Evolutionary conservation across 768 basidiomycete genomes (phyloP).

Genomic region (Tricholoma sp.): DNA sequence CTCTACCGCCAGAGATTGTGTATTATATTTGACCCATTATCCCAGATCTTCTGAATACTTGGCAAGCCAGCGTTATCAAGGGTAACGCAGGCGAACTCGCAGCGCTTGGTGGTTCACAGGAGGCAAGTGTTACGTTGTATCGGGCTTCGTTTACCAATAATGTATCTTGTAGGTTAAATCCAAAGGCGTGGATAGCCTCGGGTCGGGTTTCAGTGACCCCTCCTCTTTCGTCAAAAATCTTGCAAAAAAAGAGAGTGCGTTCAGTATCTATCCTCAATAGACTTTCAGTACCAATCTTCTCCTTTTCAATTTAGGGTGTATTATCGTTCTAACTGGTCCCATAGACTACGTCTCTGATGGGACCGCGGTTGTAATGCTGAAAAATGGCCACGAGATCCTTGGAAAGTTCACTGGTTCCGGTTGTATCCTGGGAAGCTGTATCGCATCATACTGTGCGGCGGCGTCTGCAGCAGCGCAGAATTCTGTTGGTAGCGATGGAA

Average conservation of each 20-base stretch:
- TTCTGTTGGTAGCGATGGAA: constrained; percentile 26
- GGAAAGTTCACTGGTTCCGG: constrained; percentile 87
- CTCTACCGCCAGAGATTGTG: neutral
- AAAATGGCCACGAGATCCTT: constrained; percentile 72
- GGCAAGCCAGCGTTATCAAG: constrained; percentile 90
- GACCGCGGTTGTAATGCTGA: constrained; percentile 53
- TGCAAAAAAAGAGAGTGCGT: constrained; percentile 71
- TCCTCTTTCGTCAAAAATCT: constrained; percentile 61
- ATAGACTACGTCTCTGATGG: constrained; percentile 88
- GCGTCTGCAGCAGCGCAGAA: constrained; percentile 39
- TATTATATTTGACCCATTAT: neutral
- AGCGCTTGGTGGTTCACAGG: constrained; percentile 65
- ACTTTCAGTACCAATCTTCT: neutral
- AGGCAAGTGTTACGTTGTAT: constrained; percentile 38
- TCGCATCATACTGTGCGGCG: constrained; percentile 79
- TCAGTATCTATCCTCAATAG: neutral
- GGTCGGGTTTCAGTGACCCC: constrained; percentile 74
- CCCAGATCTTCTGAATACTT: constrained; percentile 62
- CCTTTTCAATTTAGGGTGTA: constrained; percentile 47
- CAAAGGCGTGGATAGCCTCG: constrained; percentile 84
- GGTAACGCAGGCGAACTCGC: constrained; percentile 91
- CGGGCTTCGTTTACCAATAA: neutral
- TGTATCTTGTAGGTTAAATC: constrained; percentile 48
- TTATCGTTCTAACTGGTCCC: constrained; percentile 77
- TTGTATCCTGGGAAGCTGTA: constrained; percentile 73